These are phyloP conservation scores for Trichoderma sp. DNA, from an alignment of 2,329 filamentous ascomycete genomes.

Conservation along the genomic window DNA sequence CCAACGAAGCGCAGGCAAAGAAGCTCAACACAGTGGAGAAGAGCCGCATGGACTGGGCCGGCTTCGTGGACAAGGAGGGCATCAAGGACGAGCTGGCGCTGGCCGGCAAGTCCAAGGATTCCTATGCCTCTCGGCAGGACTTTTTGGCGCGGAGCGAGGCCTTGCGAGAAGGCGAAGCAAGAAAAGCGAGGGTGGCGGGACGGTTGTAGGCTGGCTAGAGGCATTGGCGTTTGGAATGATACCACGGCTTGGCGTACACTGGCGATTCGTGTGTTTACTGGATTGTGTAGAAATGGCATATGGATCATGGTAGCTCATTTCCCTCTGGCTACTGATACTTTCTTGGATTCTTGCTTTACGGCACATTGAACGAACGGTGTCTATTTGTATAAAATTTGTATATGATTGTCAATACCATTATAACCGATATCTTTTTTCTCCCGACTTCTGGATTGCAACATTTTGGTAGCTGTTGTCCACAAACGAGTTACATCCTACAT, in stretches of 20 bases:
- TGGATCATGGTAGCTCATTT: neutral
- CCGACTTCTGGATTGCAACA: neutral
- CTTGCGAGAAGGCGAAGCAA: constrained; percentile 58
- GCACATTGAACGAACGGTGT: too few relatives aligned
- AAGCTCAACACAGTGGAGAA: constrained; percentile 71
- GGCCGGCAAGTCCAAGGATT: constrained; percentile 62
- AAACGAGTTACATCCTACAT: neutral
- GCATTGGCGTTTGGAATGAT: constrained; percentile 29
- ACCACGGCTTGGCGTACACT: constrained; percentile 22
- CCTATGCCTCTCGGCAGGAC: constrained; percentile 59
- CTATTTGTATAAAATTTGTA: neutral
- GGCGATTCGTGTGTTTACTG: neutral
- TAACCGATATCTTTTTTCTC: neutral
- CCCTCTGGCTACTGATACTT: neutral
- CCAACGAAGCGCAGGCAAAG: constrained; percentile 51
- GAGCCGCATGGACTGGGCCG: constrained; percentile 70
- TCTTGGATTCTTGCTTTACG: too few relatives aligned
- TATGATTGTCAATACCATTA: neutral
- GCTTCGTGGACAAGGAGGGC: constrained; percentile 67
- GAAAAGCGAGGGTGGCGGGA: constrained; percentile 49
- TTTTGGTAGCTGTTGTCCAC: neutral
- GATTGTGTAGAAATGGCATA: neutral
- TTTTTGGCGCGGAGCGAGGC: constrained; percentile 64
- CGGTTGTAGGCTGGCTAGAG: constrained; percentile 25
- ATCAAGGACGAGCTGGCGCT: constrained; percentile 66